Base-by-base conservation (phyloP, 805 yeast genomes). In the Starmerella tilneyi region DNA sequence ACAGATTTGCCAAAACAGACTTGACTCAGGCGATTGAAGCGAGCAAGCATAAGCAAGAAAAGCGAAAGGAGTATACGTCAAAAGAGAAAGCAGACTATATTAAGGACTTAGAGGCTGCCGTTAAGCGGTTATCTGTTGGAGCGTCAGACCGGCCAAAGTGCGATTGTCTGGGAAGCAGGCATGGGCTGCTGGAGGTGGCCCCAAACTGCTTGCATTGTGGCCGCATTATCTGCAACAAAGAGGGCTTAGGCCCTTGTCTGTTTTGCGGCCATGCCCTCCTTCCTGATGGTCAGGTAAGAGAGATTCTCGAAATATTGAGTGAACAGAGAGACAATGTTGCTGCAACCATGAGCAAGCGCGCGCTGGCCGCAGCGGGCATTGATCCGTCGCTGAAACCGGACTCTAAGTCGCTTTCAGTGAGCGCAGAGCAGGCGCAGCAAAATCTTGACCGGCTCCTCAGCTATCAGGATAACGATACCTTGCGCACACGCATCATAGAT, bases 151-250 rank as follows among this genome's bases (percentile, higher is more conserved):
- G 58, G 60, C 59, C 67, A 16, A 59, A 56, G 4, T 88, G 97
- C 59, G 75, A 80, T 50, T 88, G 97, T 58, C 83, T 80, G 77
- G 96, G 89, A 1, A 74, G 81, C 0, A 68, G 82, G 48, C 98
- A 92, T 59, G 94, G 96, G 3, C 64, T 92, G 24, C 81, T 85
- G 51, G 94, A 84, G 46, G 73, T 81, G 51, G 92, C 94, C 2
- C 97, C 98, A 1, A 92, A 92, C 60, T 92, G 99, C 57, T 64
- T 92, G 32, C 78, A 81, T 48, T 92, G 99, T 61, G 99, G 99
- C 9, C 84, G 86, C 61, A 84, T 92, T 33, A 84, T 92, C 2
- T 92, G 99, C 66, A 71, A 73, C 4, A 79, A 79, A 54, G 97
- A 92, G 59, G 97, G 97, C 0, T 66, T 84, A 20, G 92, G 88